These are phyloP conservation scores for Wickerhamiella alocasiicola DNA, from an alignment of 805 yeast species.

Conservation along the genomic window DNA sequence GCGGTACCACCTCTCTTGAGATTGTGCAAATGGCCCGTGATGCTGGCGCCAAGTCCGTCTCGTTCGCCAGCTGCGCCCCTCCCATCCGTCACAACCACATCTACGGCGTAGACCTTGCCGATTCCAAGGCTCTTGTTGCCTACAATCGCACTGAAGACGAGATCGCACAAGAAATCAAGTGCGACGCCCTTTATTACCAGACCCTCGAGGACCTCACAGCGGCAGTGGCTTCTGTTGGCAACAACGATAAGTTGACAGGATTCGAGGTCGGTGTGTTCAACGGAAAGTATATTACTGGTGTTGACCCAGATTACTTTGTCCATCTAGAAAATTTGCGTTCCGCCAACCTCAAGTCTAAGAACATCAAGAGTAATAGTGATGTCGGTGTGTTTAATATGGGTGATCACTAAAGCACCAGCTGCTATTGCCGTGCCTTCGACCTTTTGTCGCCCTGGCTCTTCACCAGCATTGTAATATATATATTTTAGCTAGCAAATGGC, in stretches of 20 bases:
- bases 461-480: too few relatives aligned
- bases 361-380: constrained; percentile 70
- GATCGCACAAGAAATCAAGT: constrained; percentile 68
- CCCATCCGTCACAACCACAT: constrained; percentile 94
- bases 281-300: constrained; percentile 90
- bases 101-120: constrained; percentile 95
- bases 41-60: constrained; percentile 94
- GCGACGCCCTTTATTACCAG: constrained; percentile 86
- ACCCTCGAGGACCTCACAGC: constrained; percentile 67
- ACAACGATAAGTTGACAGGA: constrained; percentile 33
- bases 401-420: constrained; percentile 27
- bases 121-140: constrained; percentile 85
- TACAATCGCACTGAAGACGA: constrained; percentile 62
- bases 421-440: too few relatives aligned
- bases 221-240: constrained; percentile 46
- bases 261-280: constrained; percentile 97
- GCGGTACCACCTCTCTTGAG: constrained; percentile 95
- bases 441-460: too few relatives aligned
- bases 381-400: constrained; percentile 50
- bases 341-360: constrained; percentile 46
- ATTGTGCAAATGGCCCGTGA: constrained; percentile 97
- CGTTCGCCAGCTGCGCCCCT: constrained; percentile 94
- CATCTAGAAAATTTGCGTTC: constrained; percentile 79
- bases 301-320: constrained; percentile 66
- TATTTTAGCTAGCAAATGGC: too few relatives aligned